Evolutionary conservation across 2,329 filamentous ascomycete species (phyloP).

Genomic region (Bipolaris gigantea): DNA sequence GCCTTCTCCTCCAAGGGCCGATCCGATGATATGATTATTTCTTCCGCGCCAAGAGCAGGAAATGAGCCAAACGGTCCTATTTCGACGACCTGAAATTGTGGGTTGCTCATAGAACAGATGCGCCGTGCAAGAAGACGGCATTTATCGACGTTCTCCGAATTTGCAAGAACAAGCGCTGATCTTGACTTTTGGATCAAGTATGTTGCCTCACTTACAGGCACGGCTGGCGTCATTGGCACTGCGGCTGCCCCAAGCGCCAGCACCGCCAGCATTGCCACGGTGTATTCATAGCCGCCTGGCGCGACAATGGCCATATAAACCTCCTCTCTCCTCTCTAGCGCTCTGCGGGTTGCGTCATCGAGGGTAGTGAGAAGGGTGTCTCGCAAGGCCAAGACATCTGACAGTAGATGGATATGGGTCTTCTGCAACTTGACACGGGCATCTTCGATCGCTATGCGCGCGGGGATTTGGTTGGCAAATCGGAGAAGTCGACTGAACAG

Average conservation of each 20-base stretch:
- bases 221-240: slow-evolving; percentile 49
- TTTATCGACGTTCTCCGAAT: slow-evolving; percentile 38
- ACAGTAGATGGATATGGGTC: slow-evolving; percentile 50
- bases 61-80: slow-evolving; percentile 42
- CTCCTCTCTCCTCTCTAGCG: slow-evolving; percentile 41
- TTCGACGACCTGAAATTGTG: slow-evolving; percentile 43
- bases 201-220: slow-evolving; percentile 50
- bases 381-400: slow-evolving; percentile 50
- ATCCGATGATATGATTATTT: slow-evolving; percentile 49
- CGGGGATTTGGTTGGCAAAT: slow-evolving; percentile 42
- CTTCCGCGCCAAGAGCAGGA: slow-evolving; percentile 29
- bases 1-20: slow-evolving; percentile 46
- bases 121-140: slow-evolving; percentile 32
- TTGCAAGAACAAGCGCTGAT: slow-evolving; percentile 45
- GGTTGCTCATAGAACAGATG: slow-evolving; percentile 30
- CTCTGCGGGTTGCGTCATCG: slow-evolving; percentile 26
- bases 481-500: slow-evolving; percentile 49
- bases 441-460: slow-evolving; percentile 47
- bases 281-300: slow-evolving; percentile 53
- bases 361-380: slow-evolving; percentile 40
- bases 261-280: slow-evolving; percentile 53
- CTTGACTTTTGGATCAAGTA: slow-evolving; percentile 50
- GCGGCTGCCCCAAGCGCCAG: slow-evolving; percentile 52
- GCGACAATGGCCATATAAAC: slow-evolving; percentile 52
- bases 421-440: slow-evolving; percentile 41